phyloP scores from a whole-genome alignment of 1,139 yeast species.

The Magnusiomyces clavatus region DNA sequence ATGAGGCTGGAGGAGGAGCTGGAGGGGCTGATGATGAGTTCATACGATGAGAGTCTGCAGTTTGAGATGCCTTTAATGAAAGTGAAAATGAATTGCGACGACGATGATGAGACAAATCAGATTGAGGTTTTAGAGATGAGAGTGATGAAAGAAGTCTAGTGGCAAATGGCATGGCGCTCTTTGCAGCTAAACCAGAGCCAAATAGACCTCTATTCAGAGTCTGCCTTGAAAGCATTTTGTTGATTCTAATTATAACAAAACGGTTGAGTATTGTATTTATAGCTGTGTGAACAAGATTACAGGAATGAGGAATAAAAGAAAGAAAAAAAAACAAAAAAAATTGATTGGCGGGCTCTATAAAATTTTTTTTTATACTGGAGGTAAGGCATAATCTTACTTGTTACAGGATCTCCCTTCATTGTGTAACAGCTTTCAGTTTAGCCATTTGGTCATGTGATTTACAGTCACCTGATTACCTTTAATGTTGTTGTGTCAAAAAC shows the following conservation, averaged over 20 bases:
- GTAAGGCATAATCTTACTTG: neutral
- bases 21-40: conserved; percentile 15
- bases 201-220: conserved; percentile 2
- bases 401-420: neutral
- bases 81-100: conserved; percentile 12
- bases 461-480: too few species aligned
- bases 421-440: neutral
- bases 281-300: too few species aligned
- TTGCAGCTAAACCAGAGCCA: neutral
- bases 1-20: conserved; percentile 4
- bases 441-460: too few species aligned
- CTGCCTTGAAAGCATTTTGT: conserved; percentile 8
- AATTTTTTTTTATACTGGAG: neutral
- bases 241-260: neutral
- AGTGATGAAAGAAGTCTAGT: neutral
- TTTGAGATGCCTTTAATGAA: conserved; percentile 6
- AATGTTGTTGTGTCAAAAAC: too few species aligned
- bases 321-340: conserved; percentile 1
- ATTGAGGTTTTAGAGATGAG: neutral
- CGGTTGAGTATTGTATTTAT: neutral
- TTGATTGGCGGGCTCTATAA: neutral
- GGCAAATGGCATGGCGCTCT: too few species aligned
- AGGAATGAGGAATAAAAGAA: neutral
- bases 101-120: conserved; percentile 2
- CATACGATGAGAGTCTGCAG: conserved; percentile 5